Evolutionary conservation across 345 rosid species (phyloP), one percentile per base, ranked within the genome.

Genomic region (Kandelia obovata): DNA sequence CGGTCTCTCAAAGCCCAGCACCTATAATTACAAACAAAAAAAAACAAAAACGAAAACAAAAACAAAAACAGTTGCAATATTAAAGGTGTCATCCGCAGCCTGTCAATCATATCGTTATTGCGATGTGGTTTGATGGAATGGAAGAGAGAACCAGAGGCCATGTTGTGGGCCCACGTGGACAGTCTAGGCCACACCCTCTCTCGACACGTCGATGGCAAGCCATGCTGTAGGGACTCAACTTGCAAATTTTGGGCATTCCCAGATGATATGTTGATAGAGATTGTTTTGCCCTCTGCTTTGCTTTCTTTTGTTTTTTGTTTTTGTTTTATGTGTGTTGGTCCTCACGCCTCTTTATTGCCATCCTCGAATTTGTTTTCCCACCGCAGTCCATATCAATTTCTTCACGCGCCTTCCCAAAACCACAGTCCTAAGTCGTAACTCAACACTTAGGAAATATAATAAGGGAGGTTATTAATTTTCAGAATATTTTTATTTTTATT

Each of bases 201-300:
- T 10, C 60, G 86, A 80, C 77, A 74, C 79, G 83, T 82, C 80
- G 55, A 80, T 64, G 64, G 82, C 86, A 74, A 28, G 27, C 21
- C 2, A 23, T 43, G 17, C 49, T 3, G 16, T 13, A 3, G 49
- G 16, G 11, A 46, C 11, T 8, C 5, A 3, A 30, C 49, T 13
- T 1, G 9, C 25, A 31, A 43, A 1, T 39, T 28, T 2, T 61
- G 60, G 58, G 60, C 56, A 67, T 56, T 67, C 52, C 73, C 62
- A 71, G 66, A 71, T 46, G 75, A 71, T 53, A 71, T 51, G 65
- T n/a, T 51, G 60, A 59, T 43, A 30, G 31, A 31, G 67, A 8
- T 56, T 25, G 31, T 31, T 10, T 25, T 9, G 13, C 1, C 30
- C 16, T 25, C 25, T 10, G 26, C 59, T 25, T 16, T 56, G 11